Evolutionary conservation across 805 yeast genomes (phyloP).

Genomic region (Grigorovia yakushimaensis): DNA sequence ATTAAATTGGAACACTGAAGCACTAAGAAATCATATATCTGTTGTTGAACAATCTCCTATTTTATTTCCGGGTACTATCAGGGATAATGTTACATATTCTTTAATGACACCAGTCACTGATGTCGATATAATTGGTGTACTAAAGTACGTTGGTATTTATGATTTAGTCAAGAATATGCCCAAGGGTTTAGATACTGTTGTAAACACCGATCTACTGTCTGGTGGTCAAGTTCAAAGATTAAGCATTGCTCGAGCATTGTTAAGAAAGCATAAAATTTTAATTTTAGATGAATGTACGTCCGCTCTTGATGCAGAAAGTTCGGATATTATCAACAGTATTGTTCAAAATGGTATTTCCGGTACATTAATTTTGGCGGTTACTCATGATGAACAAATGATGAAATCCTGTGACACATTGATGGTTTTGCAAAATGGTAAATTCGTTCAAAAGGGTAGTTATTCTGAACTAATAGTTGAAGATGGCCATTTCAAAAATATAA

Average conservation of each 20-base stretch:
- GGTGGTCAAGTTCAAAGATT: constrained; percentile 89
- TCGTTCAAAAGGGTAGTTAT: constrained; percentile 38
- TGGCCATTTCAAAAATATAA: constrained; percentile 1
- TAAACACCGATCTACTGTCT: constrained; percentile 51
- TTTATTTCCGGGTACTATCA: constrained; percentile 64
- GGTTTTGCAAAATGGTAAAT: constrained; percentile 38
- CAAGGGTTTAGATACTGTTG: constrained; percentile 46
- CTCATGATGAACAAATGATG: constrained; percentile 68
- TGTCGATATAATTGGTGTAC: constrained; percentile 30
- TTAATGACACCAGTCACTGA: constrained; percentile 26
- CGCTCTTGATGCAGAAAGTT: constrained; percentile 62
- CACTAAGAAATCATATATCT: constrained; percentile 45
- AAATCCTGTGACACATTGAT: constrained; percentile 42
- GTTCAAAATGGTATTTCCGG: constrained; percentile 34
- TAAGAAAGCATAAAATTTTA: constrained; percentile 55
- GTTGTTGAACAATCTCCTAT: constrained; percentile 69
- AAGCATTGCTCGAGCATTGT: constrained; percentile 71
- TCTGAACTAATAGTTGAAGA: constrained; percentile 13
- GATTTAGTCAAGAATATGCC: constrained; percentile 48
- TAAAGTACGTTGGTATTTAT: constrained; percentile 40
- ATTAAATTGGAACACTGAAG: constrained; percentile 33
- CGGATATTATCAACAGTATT: constrained; percentile 40
- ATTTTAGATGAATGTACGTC: constrained; percentile 85
- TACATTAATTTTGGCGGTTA: constrained; percentile 49
- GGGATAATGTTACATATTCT: constrained; percentile 65